Evolutionary conservation across 192 early-diverging fungal species (phyloP).

Genomic region (Blastocladiella britannica): DNA sequence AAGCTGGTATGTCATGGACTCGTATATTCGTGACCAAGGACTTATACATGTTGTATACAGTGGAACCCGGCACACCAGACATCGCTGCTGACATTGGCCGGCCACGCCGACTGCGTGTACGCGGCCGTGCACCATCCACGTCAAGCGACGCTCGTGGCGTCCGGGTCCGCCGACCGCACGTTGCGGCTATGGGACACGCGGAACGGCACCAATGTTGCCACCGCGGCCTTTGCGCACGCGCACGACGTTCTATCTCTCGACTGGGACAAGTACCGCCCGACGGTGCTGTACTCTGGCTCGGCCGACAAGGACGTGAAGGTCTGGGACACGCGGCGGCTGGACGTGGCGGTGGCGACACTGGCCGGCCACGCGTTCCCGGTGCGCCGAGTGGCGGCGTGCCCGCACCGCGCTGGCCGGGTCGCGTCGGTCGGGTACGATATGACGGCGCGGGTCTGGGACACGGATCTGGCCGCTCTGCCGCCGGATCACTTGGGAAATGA

Average conservation of each 20-base stretch:
- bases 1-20: constrained; percentile 68
- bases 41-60: constrained; percentile 19
- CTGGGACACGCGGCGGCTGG: constrained; percentile 71
- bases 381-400: constrained; percentile 76
- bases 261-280: constrained; percentile 89
- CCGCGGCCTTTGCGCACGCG: constrained; percentile 43
- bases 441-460: constrained; percentile 88
- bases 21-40: too few relatives aligned
- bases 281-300: constrained; percentile 66
- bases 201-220: constrained; percentile 34
- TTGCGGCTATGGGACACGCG: constrained; percentile 83
- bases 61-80: constrained; percentile 63
- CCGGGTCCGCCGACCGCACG: constrained; percentile 74
- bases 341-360: constrained; percentile 48
- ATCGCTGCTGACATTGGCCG: constrained; percentile 67
- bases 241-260: constrained; percentile 80
- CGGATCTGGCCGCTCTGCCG: constrained; percentile 4
- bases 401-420: constrained; percentile 60
- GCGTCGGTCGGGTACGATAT: constrained; percentile 86
- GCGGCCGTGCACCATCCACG: constrained; percentile 66
- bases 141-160: constrained; percentile 53
- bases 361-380: constrained; percentile 84
- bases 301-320: constrained; percentile 74
- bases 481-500: not conserved
- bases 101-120: constrained; percentile 88